Evolutionary conservation across 2,329 filamentous ascomycete species (phyloP).

Genomic region (Emmonsia crescens): DNA sequence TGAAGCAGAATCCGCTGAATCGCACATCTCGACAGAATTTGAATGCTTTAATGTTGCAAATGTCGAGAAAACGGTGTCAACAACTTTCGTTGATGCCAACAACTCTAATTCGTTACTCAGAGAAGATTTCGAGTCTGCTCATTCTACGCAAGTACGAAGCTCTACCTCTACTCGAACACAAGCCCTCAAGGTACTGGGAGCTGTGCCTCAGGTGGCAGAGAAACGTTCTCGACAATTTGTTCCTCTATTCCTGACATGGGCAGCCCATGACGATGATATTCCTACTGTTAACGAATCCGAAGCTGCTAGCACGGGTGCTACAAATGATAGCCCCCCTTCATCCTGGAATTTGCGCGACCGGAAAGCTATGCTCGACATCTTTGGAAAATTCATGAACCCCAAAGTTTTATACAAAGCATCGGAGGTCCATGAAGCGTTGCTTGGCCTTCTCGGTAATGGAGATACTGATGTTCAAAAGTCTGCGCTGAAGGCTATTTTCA

Average conservation of each 20-base stretch:
- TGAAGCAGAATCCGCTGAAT: constrained; percentile 19
- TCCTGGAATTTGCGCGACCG: constrained; percentile 54
- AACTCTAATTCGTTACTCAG: constrained; percentile 50
- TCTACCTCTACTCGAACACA: constrained; percentile 54
- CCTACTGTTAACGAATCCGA: constrained; percentile 17
- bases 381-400: constrained; percentile 78
- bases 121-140: constrained; percentile 53
- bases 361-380: constrained; percentile 68
- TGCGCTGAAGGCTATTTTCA: constrained; percentile 70
- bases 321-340: constrained; percentile 13
- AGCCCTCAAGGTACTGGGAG: constrained; percentile 66
- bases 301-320: constrained; percentile 12
- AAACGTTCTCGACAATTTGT: constrained; percentile 75
- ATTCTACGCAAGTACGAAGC: constrained; percentile 29
- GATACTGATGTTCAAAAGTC: constrained; percentile 82
- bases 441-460: constrained; percentile 71
- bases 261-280: constrained; percentile 41
- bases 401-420: constrained; percentile 67
- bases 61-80: constrained; percentile 43
- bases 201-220: constrained; percentile 67
- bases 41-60: constrained; percentile 67
- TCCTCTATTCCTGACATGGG: constrained; percentile 76
- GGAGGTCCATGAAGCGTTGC: constrained; percentile 64
- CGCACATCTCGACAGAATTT: constrained; percentile 45
- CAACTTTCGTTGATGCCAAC: constrained; percentile 43